phyloP scores from a whole-genome alignment of 2,329 filamentous ascomycete species.

The Venturiaceae sp. region DNA sequence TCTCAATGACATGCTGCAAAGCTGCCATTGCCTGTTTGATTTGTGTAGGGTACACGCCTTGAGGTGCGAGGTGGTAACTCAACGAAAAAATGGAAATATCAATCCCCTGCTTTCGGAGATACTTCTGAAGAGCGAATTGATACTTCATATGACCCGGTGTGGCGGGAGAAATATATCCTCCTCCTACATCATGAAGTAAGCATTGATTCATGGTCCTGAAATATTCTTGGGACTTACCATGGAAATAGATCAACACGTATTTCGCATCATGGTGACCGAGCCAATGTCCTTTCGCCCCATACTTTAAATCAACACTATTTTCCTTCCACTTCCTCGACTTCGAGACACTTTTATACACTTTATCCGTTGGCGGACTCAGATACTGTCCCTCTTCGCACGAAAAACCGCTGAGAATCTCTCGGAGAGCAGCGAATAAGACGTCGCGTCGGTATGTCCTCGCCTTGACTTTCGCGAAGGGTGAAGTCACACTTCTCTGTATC shows the following conservation, averaged over 20 bases:
- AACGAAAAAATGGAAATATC: slow-evolving; percentile 42
- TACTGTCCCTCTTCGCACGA: background rate
- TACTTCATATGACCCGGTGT: slow-evolving; percentile 39
- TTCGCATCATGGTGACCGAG: slow-evolving; percentile 5
- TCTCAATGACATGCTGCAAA: slow-evolving; percentile 31
- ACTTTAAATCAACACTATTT: background rate
- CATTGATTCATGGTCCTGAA: background rate
- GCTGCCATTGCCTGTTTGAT: slow-evolving; percentile 35
- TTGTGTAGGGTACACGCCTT: slow-evolving; percentile 37
- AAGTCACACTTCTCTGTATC: background rate
- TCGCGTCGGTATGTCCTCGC: slow-evolving; percentile 5
- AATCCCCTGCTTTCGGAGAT: slow-evolving; percentile 31
- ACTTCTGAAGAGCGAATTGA: slow-evolving; percentile 33
- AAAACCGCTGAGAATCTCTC: background rate
- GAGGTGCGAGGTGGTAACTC: slow-evolving; percentile 46
- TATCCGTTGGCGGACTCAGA: background rate
- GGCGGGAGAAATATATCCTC: slow-evolving; percentile 44
- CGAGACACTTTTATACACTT: background rate
- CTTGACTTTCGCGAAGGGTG: slow-evolving; percentile 1
- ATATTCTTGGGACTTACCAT: background rate
- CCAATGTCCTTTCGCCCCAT: slow-evolving; percentile 5
- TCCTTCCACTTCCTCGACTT: background rate
- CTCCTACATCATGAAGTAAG: slow-evolving; percentile 28
- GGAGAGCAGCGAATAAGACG: background rate
- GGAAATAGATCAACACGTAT: slow-evolving; percentile 6